Percentiles rank a stretch among this genome's conserved stretches.
phyloP scores from a whole-genome alignment of 345 rosid genomes.

The Citrus mangshanensis region DNA sequence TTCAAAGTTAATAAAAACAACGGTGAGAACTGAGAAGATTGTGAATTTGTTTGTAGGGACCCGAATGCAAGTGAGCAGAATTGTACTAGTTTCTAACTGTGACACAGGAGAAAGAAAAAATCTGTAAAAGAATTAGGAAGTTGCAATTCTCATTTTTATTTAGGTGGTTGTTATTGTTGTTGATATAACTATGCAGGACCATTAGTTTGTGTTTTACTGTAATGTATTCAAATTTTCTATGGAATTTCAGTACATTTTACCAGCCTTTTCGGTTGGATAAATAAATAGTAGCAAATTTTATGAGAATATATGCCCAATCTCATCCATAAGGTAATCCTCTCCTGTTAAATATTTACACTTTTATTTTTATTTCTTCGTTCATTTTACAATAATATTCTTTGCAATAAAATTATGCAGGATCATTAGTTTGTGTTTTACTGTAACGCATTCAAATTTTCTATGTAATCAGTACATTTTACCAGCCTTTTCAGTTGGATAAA shows the following conservation, averaged over 20 bases:
- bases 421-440: neutral
- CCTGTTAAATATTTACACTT: too few relatives aligned
- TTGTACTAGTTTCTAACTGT: slow-evolving; percentile 26
- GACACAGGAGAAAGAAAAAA: neutral
- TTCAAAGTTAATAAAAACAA: neutral
- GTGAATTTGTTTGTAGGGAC: slow-evolving; percentile 6
- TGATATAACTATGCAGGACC: slow-evolving; percentile 3
- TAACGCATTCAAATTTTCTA: neutral
- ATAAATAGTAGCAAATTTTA: neutral
- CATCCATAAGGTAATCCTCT: too few relatives aligned
- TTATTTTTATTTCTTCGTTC: too few relatives aligned
- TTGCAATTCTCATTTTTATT: slow-evolving; percentile 10
- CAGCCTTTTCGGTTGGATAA: neutral
- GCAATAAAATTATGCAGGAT: neutral
- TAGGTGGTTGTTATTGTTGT: neutral
- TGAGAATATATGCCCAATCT: too few relatives aligned
- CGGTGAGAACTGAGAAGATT: neutral
- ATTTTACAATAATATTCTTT: too few relatives aligned
- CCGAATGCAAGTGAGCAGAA: neutral
- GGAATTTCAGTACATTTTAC: slow-evolving; percentile 3
- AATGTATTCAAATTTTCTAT: neutral
- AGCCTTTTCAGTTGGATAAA: neutral
- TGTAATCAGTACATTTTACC: neutral
- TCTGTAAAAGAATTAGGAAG: slow-evolving; percentile 21
- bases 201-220: neutral